phyloP scores from a whole-genome alignment of 139 green algal genomes.

The Closterium sp. region DNA sequence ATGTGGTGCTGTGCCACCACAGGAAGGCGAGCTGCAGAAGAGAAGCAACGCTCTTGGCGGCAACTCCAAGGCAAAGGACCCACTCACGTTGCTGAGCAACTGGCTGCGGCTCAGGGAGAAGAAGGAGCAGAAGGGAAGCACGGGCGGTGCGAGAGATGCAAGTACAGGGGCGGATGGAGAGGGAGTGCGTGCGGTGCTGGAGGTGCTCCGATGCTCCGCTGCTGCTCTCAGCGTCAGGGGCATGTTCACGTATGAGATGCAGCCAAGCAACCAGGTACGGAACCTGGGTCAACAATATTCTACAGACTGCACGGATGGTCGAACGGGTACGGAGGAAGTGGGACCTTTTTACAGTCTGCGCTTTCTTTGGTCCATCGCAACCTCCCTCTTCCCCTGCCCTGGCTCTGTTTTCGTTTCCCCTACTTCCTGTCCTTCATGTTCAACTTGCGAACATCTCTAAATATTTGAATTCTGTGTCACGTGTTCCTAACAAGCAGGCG shows the following conservation, averaged over 20 bases:
- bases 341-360: too few species aligned
- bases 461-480: too few species aligned
- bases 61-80: neutral
- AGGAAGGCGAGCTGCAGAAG: neutral
- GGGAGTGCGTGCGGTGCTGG: neutral
- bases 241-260: neutral
- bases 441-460: too few species aligned
- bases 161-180: neutral
- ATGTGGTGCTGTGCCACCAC: neutral
- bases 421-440: neutral
- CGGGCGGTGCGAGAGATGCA: neutral
- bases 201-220: neutral
- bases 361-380: too few species aligned
- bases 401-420: neutral
- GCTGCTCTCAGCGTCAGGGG: neutral
- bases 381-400: too few species aligned
- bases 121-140: neutral
- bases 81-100: neutral
- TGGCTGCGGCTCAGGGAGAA: neutral
- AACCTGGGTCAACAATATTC: too few species aligned
- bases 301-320: neutral
- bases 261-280: neutral
- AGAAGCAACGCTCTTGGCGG: neutral
- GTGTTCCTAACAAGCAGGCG: too few species aligned
- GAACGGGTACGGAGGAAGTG: too few species aligned